phyloP scores from a whole-genome alignment of 257 asterid genomes.

The Perilla frutescens region DNA sequence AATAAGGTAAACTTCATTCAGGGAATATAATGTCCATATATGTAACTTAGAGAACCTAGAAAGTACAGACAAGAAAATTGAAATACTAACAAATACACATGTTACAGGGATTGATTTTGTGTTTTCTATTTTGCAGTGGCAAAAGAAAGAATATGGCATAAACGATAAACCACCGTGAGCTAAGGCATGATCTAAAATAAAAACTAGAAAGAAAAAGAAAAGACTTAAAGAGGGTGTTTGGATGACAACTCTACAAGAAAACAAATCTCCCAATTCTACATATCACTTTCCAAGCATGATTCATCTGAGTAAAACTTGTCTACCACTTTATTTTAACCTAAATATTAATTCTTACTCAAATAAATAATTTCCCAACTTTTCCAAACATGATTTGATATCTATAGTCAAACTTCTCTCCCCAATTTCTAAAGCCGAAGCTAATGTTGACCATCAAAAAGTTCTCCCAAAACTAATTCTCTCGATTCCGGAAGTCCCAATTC shows the following conservation, averaged over 20 bases:
- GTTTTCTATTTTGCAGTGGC: not conserved
- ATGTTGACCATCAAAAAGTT: not conserved
- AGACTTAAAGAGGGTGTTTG: not conserved
- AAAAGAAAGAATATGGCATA: slow-evolving; percentile 13
- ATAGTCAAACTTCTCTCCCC: not conserved
- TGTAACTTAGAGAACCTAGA: not conserved
- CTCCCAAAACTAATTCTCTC: not conserved
- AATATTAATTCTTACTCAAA: not conserved
- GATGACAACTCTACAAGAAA: slow-evolving; percentile 2
- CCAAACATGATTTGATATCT: not conserved
- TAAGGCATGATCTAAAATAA: slow-evolving; percentile 5
- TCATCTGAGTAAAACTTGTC: not conserved
- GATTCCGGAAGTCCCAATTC: not conserved
- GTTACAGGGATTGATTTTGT: not conserved
- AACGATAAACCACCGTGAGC: slow-evolving; percentile 8
- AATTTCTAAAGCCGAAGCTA: not conserved
- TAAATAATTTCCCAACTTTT: not conserved
- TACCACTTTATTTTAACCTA: no score
- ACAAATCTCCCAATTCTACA: not conserved
- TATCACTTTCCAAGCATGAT: not conserved
- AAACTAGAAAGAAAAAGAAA: not conserved
- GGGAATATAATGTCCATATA: slow-evolving; percentile 3
- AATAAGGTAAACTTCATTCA: slow-evolving; percentile 12
- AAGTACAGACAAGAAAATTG: not conserved
- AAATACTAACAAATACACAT: slow-evolving; percentile 11